A percentile compares a stretch with the other conserved stretches of the same genome.
Conservation (phyloP, 2,329 filamentous ascomycete species). For the Pseudogymnoascus sp. region DNA sequence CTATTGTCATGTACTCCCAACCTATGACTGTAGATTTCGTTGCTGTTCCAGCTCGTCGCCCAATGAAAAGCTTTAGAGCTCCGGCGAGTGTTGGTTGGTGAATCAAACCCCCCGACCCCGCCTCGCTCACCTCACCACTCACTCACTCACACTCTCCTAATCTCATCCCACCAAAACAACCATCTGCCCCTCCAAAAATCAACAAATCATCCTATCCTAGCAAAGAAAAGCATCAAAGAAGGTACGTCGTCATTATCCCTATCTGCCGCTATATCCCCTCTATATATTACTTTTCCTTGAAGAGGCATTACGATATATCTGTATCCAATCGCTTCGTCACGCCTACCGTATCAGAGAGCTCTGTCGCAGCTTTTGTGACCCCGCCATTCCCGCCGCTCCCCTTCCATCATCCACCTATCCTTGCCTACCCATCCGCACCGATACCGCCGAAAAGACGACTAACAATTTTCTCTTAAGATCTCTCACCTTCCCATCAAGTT, state of each 20-base stretch:
- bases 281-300: slow-evolving; percentile 1
- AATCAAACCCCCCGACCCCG: neutral
- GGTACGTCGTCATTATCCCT: neutral
- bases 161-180: slow-evolving; percentile 4
- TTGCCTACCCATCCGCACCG: neutral
- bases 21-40: neutral
- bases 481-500: neutral
- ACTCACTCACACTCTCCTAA: neutral
- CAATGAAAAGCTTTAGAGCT: slow-evolving; percentile 1
- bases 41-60: neutral
- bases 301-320: neutral
- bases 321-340: neutral
- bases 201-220: neutral
- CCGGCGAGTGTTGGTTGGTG: neutral
- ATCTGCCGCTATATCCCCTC: neutral
- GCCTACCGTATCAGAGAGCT: slow-evolving; percentile 20
- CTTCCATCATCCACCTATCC: slow-evolving; percentile 4
- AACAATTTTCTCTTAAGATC: slow-evolving; percentile 5
- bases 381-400: slow-evolving; percentile 18
- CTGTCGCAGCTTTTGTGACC: slow-evolving; percentile 17
- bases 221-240: neutral
- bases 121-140: slow-evolving; percentile 1
- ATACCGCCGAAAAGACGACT: neutral
- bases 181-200: slow-evolving; percentile 3
- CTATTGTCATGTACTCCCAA: neutral